phyloP scores from a whole-genome alignment of 2,329 filamentous ascomycete species.

The Claviceps sp. region DNA sequence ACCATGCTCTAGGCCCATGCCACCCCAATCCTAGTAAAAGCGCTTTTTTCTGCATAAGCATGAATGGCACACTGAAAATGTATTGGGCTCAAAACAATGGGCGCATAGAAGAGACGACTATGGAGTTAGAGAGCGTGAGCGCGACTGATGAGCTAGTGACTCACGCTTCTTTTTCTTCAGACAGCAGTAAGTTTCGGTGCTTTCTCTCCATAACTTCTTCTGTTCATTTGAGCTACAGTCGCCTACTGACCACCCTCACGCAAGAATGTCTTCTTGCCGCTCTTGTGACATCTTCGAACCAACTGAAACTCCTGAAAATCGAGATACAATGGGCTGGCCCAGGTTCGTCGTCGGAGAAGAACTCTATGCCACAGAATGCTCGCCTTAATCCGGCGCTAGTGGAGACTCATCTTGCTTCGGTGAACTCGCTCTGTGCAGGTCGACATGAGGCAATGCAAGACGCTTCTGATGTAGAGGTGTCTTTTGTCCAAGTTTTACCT shows the following conservation, averaged over 20 bases:
- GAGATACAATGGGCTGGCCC: slow-evolving; percentile 59
- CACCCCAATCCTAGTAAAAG: slow-evolving; percentile 61
- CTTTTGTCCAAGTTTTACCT: slow-evolving; percentile 62
- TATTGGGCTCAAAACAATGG: slow-evolving; percentile 64
- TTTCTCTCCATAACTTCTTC: neutral
- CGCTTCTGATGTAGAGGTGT: slow-evolving; percentile 47
- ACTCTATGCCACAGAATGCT: slow-evolving; percentile 30
- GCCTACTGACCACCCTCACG: slow-evolving; percentile 12
- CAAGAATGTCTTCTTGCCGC: slow-evolving; percentile 44
- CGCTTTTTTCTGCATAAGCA: slow-evolving; percentile 64
- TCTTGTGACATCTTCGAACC: slow-evolving; percentile 54
- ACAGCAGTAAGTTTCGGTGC: slow-evolving; percentile 44
- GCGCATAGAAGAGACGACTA: slow-evolving; percentile 55
- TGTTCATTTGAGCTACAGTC: neutral
- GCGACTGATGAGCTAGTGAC: slow-evolving; percentile 65
- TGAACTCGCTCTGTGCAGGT: slow-evolving; percentile 42
- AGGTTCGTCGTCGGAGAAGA: slow-evolving; percentile 37
- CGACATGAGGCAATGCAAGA: slow-evolving; percentile 30
- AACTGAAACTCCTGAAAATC: slow-evolving; percentile 62
- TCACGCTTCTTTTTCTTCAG: slow-evolving; percentile 62
- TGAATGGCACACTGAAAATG: slow-evolving; percentile 59
- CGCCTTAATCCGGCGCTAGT: slow-evolving; percentile 38
- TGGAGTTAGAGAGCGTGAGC: slow-evolving; percentile 62
- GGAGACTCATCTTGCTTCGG: slow-evolving; percentile 42
- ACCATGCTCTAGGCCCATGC: slow-evolving; percentile 55